Evolutionary conservation across 331 rosid genomes (phyloP), one percentile per base, ranked within the genome.

Genomic region (Cucumis variabilis): DNA sequence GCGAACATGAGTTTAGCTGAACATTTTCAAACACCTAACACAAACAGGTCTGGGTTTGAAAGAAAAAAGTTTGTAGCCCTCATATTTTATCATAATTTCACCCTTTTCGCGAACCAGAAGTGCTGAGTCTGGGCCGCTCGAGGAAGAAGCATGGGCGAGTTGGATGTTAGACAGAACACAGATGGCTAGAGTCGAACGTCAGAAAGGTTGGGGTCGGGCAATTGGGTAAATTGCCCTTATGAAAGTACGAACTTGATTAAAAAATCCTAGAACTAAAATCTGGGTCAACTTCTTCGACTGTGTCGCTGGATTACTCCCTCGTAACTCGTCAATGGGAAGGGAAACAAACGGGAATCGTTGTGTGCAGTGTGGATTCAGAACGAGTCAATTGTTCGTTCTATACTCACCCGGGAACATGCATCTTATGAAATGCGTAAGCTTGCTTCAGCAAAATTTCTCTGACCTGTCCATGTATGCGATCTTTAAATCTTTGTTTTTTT

Each of bases 391-490:
- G 81, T 95, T 93, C 87, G 90, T 97, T 41, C 98, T 95, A 84
- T 97, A 95, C 90, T 95, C 98, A 51, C 98, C 98, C 3, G 98
- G 98, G 24, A 97, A 97, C 88, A 95, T 95, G 80, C 98, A 96
- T n/a, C 93, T 97, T 84, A 93, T 94, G 95, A 97, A 97, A 95
- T 97, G 99, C 46, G 99, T 97, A 92, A 60, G 48, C 66, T n/a
- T 78, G 85, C 50, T 33, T 23, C 21, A 50, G 24, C 55, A 24
- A 58, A 25, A 23, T 30, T 50, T 41, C 46, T 27, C 63, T 25
- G 20, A 15, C 67, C 67, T 75, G 27, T 28, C 33, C 83, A 65
- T 85, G 19, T 23, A 23, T 70, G 80, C 25, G 67, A 76, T 80
- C 65, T 19, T 41, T 28, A 68, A 19, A 9, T 85, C 25, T 1